Percentiles rank a stretch among this genome's conserved stretches.
phyloP scores from a whole-genome alignment of 345 rosid species.

The Toxicodendron radicans region DNA sequence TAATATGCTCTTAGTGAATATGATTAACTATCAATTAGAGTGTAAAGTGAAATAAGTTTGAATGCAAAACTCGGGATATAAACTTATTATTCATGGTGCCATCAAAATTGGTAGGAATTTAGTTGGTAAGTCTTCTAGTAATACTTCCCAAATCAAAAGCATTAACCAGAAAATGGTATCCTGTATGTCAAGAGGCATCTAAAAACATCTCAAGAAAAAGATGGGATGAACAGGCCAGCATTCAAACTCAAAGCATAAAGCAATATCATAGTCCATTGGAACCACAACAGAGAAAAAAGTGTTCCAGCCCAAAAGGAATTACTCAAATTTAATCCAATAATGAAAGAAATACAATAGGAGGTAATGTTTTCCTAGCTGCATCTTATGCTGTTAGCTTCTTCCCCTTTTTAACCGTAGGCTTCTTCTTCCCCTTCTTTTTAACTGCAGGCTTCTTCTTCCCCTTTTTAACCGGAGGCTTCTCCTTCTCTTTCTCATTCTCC shows the following conservation, averaged over 20 bases:
- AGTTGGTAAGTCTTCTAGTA: neutral
- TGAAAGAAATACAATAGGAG: neutral
- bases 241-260: neutral
- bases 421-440: constrained; percentile 6
- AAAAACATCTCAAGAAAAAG: neutral
- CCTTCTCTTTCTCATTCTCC: neutral
- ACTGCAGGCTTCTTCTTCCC: constrained; percentile 29
- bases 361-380: neutral
- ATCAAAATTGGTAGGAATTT: too few species aligned
- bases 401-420: neutral
- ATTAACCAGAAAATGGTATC: neutral
- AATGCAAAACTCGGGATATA: too few species aligned
- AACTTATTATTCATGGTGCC: too few species aligned
- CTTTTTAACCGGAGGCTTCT: constrained; percentile 28
- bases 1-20: too few species aligned
- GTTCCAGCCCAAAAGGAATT: constrained; percentile 10
- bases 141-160: neutral
- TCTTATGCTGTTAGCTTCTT: constrained; percentile 31
- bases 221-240: neutral
- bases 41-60: too few species aligned
- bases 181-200: too few species aligned
- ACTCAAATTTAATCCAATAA: neutral
- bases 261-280: neutral
- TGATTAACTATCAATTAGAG: too few species aligned
- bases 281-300: neutral